Conservation (phyloP, 2,329 filamentous ascomycete species). For the Colletotrichum caudatum region DNA sequence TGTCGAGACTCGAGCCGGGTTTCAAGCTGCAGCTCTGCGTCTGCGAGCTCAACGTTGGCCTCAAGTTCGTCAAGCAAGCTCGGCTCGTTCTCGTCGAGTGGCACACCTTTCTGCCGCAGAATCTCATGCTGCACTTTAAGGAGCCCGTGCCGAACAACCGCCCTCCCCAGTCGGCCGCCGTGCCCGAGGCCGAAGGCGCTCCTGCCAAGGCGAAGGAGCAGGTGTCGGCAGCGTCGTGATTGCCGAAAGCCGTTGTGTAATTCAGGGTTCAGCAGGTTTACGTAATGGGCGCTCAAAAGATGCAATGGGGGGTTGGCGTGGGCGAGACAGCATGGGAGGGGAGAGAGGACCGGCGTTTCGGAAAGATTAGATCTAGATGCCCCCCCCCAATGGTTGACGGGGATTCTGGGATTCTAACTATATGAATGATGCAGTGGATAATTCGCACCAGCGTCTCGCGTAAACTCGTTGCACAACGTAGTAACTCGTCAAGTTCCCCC, state of each 20-base stretch:
- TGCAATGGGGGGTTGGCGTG: background rate
- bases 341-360: conserved; percentile 2
- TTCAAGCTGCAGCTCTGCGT: conserved; percentile 71
- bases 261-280: background rate
- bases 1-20: conserved; percentile 69
- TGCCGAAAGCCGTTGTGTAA: background rate
- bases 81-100: conserved; percentile 69
- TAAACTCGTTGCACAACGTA: conserved; percentile 34
- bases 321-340: background rate
- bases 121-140: conserved; percentile 76
- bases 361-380: conserved; percentile 15
- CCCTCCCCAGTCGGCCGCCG: conserved; percentile 58
- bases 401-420: background rate
- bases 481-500: conserved; percentile 18
- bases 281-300: conserved; percentile 10
- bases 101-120: conserved; percentile 74
- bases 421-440: background rate
- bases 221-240: background rate
- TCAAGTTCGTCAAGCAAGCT: conserved; percentile 74
- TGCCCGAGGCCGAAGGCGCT: conserved; percentile 44
- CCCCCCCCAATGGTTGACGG: conserved; percentile 1
- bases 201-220: background rate
- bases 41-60: conserved; percentile 69
- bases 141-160: conserved; percentile 61
- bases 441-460: conserved; percentile 8